phyloP scores from a whole-genome alignment of 768 basidiomycete species.

The Russula sp. region DNA sequence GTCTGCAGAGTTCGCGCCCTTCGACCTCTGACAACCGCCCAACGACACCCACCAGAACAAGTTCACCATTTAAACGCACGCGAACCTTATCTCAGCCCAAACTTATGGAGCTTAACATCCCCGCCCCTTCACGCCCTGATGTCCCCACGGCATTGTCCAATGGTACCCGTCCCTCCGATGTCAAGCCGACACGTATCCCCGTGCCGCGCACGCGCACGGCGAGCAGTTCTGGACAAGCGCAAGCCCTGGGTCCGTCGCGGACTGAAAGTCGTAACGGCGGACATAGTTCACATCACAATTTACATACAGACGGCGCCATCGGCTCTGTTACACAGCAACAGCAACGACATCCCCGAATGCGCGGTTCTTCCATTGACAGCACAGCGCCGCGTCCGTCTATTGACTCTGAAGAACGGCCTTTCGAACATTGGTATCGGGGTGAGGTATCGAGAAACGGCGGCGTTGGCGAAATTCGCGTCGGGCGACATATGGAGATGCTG shows the following conservation, averaged over 20 bases:
- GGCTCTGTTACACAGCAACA: constrained; percentile 25
- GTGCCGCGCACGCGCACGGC: constrained; percentile 43
- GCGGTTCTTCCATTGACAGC: constrained; percentile 39
- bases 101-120: constrained; percentile 40
- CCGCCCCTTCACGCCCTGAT: constrained; percentile 38
- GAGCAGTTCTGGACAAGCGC: constrained; percentile 43
- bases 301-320: constrained; percentile 4
- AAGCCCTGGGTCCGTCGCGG: constrained; percentile 32
- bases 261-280: constrained; percentile 37
- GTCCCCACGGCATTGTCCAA: constrained; percentile 27
- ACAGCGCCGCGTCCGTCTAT: constrained; percentile 49
- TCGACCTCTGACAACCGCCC: constrained; percentile 32
- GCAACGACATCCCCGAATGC: constrained; percentile 45
- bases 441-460: constrained; percentile 84
- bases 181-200: constrained; percentile 50
- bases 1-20: constrained; percentile 41
- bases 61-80: constrained; percentile 44
- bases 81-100: constrained; percentile 68
- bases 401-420: constrained; percentile 80
- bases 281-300: constrained; percentile 11
- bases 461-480: constrained; percentile 80
- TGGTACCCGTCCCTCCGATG: constrained; percentile 41
- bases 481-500: constrained; percentile 75
- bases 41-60: constrained; percentile 17
- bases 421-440: constrained; percentile 88